Percentiles rank a stretch among this genome's conserved stretches.
phyloP scores from a whole-genome alignment of 129 eudicot species.

The Chrysanthemum makinoi region DNA sequence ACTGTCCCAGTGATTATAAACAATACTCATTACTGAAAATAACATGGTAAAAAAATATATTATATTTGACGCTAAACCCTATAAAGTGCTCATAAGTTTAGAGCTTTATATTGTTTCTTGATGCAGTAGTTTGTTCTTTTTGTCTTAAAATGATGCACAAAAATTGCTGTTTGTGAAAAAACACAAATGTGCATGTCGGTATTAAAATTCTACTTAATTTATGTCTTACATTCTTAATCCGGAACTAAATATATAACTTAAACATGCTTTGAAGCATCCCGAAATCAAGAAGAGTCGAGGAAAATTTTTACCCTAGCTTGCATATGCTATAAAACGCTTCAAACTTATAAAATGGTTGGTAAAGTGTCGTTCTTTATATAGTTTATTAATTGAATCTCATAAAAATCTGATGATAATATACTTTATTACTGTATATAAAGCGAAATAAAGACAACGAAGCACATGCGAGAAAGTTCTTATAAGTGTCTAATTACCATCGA shows the following conservation, averaged over 20 bases:
- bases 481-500: constrained; percentile 33
- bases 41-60: constrained; percentile 11
- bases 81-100: constrained; percentile 21
- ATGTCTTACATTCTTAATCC: constrained; percentile 9
- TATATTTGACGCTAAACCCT: constrained; percentile 17
- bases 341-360: background rate
- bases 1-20: too few species aligned
- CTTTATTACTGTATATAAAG: constrained; percentile 5
- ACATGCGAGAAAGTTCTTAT: constrained; percentile 32
- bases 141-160: constrained; percentile 22
- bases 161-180: constrained; percentile 20
- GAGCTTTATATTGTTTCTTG: constrained; percentile 28
- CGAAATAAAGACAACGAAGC: constrained; percentile 24
- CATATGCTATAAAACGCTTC: too few species aligned
- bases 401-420: background rate
- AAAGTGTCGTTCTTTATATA: background rate
- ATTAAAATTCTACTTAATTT: constrained; percentile 13
- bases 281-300: too few species aligned
- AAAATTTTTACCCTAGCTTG: too few species aligned
- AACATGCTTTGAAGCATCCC: too few species aligned
- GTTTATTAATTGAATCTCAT: background rate
- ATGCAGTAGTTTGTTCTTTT: constrained; percentile 32
- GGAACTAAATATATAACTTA: background rate
- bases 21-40: background rate
- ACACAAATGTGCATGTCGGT: constrained; percentile 34